phyloP scores from a whole-genome alignment of 2,329 filamentous ascomycete genomes.

The Nannizziopsis barbatae region DNA sequence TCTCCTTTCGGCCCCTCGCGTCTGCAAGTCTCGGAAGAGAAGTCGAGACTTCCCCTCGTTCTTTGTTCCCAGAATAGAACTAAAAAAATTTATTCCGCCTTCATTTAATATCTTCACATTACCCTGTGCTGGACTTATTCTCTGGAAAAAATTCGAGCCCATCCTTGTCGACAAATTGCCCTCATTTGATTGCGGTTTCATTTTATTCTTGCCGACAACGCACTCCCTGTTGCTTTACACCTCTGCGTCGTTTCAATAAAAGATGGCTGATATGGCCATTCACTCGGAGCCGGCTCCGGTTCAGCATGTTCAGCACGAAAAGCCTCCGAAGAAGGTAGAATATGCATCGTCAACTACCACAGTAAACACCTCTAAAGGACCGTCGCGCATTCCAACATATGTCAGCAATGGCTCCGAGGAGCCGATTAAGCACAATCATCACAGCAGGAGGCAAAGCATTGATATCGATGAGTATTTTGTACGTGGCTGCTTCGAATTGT shows the following conservation, averaged over 20 bases:
- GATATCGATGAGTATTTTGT: conserved; percentile 54
- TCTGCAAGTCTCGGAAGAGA: neutral
- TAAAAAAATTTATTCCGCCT: too few relatives aligned
- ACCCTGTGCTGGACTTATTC: too few relatives aligned
- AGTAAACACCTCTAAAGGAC: neutral
- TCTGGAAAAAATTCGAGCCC: too few relatives aligned
- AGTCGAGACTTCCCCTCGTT: too few relatives aligned
- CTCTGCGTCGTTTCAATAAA: neutral
- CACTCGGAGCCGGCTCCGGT: conserved; percentile 2
- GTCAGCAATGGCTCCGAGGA: conserved; percentile 9
- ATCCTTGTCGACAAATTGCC: too few relatives aligned
- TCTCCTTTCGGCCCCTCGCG: neutral
- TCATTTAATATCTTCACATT: too few relatives aligned
- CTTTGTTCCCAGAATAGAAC: too few relatives aligned
- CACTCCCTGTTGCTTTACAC: neutral
- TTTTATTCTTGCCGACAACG: neutral
- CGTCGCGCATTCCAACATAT: conserved; percentile 13
- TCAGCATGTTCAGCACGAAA: neutral
- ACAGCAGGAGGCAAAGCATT: conserved; percentile 22
- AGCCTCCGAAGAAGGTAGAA: neutral
- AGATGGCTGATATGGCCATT: conserved; percentile 9
- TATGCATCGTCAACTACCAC: conserved; percentile 6
- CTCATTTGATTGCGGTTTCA: neutral
- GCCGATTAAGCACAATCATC: conserved; percentile 13
- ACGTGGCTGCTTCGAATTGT: conserved; percentile 17